Evolutionary conservation across 2,329 filamentous ascomycete species (phyloP), one percentile per base, ranked within the genome.

Genomic region (Fusarium bulbicola): DNA sequence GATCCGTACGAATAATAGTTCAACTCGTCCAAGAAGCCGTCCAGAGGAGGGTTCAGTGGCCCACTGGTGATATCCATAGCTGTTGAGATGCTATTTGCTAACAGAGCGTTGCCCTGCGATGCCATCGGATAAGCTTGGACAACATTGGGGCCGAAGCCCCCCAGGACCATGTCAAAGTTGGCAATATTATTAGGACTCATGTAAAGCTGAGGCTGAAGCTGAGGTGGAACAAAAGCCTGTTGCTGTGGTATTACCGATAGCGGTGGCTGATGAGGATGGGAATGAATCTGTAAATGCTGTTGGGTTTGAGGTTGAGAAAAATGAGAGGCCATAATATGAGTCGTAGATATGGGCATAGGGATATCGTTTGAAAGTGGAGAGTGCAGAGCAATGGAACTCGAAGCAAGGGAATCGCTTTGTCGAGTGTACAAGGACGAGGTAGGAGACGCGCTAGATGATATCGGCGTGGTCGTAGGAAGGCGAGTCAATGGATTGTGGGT

Each of bases 1-100:
- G 80, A 76, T 5, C 84, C 85, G 43, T 84, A 79, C 30, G 86
- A 81, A 61, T 84, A 84, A 52, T 81, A 82, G 67, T 84, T 83
- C 58, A 87, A 74, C 74, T 87, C 86, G 14, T 77, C 80, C 68
- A 86, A 83, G 66, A 84, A 87, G 4, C 85, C 85, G 62, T 87
- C 86, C 47, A 82, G 82, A 13, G 79, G 75, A n/a, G 81, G 80
- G 6, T 77, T 70, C 26, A 73, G 66, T 15, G 68, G 43, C 7
- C 42, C 72, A 11, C 60, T 50, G 26, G 63, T 46, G 18, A 66
- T 46, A 7, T 32, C 42, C 6, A 57, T 46, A 21, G 49, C 37
- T 37, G 60, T 61, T 42, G 72, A 26, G 18, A 70, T 70, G n/a
- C 54, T 37, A 39, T 39, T 45, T 40, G 49, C 28, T 14, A 72